Evolutionary conservation across 108 stramenopile genomes (phyloP).

Genomic region (Cyclotella distinguenda): DNA sequence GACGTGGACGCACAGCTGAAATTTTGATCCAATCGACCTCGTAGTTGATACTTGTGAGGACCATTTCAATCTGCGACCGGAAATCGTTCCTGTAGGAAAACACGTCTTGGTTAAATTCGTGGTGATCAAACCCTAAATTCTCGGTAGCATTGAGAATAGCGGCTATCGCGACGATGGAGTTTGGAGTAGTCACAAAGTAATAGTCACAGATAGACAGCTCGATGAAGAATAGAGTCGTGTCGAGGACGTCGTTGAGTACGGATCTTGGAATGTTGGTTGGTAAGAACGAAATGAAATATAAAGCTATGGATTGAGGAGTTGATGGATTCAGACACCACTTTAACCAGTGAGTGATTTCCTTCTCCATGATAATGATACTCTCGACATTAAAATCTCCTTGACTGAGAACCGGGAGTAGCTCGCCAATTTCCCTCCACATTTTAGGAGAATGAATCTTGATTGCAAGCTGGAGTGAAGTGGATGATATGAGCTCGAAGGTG

Average conservation of each 20-base stretch:
- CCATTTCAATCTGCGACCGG: conserved; percentile 12
- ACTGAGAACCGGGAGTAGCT: conserved; percentile 68
- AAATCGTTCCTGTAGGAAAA: conserved; percentile 8
- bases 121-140: conserved; percentile 6
- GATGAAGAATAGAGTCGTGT: conserved; percentile 56
- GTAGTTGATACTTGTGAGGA: conserved; percentile 24
- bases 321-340: conserved; percentile 73
- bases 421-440: conserved; percentile 45
- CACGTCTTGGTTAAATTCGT: neutral
- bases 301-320: conserved; percentile 50
- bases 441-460: conserved; percentile 69
- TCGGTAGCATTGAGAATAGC: conserved; percentile 65
- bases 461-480: conserved; percentile 75
- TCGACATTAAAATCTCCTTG: conserved; percentile 67
- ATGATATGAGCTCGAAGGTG: conserved; percentile 73
- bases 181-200: conserved; percentile 47
- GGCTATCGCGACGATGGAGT: conserved; percentile 54
- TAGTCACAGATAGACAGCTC: conserved; percentile 74
- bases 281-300: conserved; percentile 38
- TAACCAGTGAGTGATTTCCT: conserved; percentile 53
- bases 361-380: conserved; percentile 71
- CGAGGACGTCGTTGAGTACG: conserved; percentile 15
- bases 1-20: conserved; percentile 25
- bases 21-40: conserved; percentile 32
- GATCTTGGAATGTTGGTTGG: conserved; percentile 7